Evolutionary conservation across 345 rosid species (phyloP).

Genomic region (Pistacia atlantica): DNA sequence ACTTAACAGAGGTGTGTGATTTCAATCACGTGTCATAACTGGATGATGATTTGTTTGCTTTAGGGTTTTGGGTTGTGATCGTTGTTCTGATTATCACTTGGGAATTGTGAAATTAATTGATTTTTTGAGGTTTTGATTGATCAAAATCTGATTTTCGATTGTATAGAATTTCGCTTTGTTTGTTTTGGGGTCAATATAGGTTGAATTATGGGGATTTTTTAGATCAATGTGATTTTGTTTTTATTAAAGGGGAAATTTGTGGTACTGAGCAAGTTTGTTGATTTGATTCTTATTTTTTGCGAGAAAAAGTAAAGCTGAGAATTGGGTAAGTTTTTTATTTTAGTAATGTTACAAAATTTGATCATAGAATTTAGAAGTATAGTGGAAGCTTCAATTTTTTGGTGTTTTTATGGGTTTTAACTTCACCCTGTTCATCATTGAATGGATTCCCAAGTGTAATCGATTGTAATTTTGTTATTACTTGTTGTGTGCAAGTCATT

Average conservation of each 20-base stretch:
- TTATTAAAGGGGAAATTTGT: not conserved
- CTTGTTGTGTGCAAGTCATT: not conserved
- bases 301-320: not conserved
- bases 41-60: slow-evolving; percentile 4
- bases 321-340: not conserved
- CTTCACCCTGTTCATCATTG: not conserved
- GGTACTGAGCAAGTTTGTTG: not conserved
- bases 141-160: not conserved
- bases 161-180: not conserved
- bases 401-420: not conserved
- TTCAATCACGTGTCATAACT: not conserved
- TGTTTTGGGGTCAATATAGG: not conserved
- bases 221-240: not conserved
- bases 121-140: not conserved
- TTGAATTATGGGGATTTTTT: not conserved
- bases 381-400: not conserved
- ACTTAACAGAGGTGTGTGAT: not conserved
- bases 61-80: not conserved
- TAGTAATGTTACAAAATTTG: not conserved
- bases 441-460: not conserved
- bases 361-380: not conserved
- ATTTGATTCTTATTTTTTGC: not conserved
- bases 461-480: not conserved
- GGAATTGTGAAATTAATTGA: not conserved
- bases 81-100: not conserved